phyloP scores from a whole-genome alignment of 2,329 filamentous ascomycete genomes.

The Helotiales sp. region DNA sequence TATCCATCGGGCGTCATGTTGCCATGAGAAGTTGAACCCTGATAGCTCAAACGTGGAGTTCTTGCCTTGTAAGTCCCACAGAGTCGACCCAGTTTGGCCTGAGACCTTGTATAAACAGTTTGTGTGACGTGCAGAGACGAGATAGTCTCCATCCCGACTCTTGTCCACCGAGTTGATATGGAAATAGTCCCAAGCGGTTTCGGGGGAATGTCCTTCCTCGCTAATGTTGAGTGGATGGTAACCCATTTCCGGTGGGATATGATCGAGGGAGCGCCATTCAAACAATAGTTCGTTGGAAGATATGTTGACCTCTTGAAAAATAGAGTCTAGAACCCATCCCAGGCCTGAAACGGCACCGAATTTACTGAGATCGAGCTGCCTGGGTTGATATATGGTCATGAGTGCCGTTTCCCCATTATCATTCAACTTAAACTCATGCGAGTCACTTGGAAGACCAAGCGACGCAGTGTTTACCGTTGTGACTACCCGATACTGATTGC shows the following conservation, averaged over 20 bases:
- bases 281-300: neutral
- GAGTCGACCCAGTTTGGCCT: neutral
- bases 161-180: conserved; percentile 8
- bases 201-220: neutral
- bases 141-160: neutral
- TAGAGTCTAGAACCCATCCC: neutral
- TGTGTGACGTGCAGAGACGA: neutral
- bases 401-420: neutral
- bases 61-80: conserved; percentile 3
- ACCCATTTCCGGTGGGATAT: neutral
- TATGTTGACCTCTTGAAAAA: conserved; percentile 6
- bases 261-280: conserved; percentile 15
- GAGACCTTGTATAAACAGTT: neutral
- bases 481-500: neutral
- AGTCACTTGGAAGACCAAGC: neutral
- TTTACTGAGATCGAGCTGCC: neutral
- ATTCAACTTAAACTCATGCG: neutral
- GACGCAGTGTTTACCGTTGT: neutral
- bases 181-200: neutral
- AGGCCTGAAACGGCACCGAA: neutral
- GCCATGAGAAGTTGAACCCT: neutral
- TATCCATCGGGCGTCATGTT: conserved; percentile 11
- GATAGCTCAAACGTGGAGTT: neutral
- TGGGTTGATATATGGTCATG: neutral
- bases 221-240: neutral